A percentile compares a stretch with the other conserved stretches of the same genome.
Conservation (phyloP, 768 basidiomycete species). For the Asterophora parasitica region DNA sequence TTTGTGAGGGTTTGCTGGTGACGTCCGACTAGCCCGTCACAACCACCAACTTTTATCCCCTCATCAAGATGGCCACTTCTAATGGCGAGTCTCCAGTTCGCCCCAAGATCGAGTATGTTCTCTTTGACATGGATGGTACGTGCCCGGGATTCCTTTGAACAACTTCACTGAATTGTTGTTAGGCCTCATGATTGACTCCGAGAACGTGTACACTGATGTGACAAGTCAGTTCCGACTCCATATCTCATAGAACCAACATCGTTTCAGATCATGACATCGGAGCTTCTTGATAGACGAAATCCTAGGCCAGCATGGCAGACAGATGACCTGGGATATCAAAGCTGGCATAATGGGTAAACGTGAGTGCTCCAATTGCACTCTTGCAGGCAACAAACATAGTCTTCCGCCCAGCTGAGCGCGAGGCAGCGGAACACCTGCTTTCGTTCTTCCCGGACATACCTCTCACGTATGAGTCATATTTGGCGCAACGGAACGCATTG, state of each 20-base stretch:
- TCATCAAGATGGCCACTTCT: conserved; percentile 4
- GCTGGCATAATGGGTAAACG: conserved; percentile 88
- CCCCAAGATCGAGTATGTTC: conserved; percentile 50
- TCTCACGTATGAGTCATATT: conserved; percentile 57
- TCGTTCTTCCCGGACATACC: conserved; percentile 74
- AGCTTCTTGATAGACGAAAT: conserved; percentile 51
- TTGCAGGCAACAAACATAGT: not conserved
- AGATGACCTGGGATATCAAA: conserved; percentile 88
- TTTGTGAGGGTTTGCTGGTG: too few relatives aligned
- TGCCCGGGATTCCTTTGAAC: not conserved
- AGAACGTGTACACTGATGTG: conserved; percentile 70
- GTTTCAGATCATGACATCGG: not conserved
- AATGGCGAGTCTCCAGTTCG: conserved; percentile 11
- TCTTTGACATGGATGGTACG: conserved; percentile 74
- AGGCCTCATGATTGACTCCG: conserved; percentile 77
- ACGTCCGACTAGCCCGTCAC: too few relatives aligned
- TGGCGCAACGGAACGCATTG: conserved; percentile 46
- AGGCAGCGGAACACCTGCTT: conserved; percentile 61
- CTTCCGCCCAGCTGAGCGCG: conserved; percentile 49
- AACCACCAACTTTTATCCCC: too few relatives aligned
- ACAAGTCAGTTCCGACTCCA: conserved; percentile 51
- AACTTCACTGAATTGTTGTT: conserved; percentile 5
- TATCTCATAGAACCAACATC: not conserved
- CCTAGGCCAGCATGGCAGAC: conserved; percentile 62
- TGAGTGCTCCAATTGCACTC: conserved; percentile 23